phyloP scores from a whole-genome alignment of 371 early-diverging fungal species.

The Dentiscutata heterogama region DNA sequence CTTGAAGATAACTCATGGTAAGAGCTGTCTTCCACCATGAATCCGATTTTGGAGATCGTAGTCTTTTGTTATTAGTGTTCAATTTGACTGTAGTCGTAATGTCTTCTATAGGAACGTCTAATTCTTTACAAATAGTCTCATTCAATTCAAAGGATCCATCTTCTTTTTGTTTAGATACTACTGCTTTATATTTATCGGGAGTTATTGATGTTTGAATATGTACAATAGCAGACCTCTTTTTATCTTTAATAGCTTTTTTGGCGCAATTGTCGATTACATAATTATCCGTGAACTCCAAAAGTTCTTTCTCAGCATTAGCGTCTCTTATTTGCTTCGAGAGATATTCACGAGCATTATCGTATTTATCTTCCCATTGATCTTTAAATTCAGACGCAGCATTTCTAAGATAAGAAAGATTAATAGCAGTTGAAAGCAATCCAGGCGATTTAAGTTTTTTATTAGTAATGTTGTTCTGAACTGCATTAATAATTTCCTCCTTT shows the following conservation, averaged over 20 bases:
- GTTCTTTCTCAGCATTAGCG: slow-evolving; percentile 9
- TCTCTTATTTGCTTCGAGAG: slow-evolving; percentile 17
- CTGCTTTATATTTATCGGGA: not conserved
- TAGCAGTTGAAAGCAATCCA: not conserved
- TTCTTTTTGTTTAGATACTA: slow-evolving; percentile 5
- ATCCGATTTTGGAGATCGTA: not conserved
- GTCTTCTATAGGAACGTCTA: not conserved
- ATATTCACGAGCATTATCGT: slow-evolving; percentile 28
- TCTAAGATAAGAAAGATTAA: slow-evolving; percentile 25
- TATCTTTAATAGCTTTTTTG: slow-evolving; percentile 16
- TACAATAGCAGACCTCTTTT: slow-evolving; percentile 3
- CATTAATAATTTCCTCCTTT: not conserved
- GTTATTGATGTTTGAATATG: not conserved
- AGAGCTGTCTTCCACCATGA: not conserved
- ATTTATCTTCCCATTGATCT: slow-evolving; percentile 23
- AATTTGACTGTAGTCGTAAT: not conserved
- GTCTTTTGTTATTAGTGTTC: not conserved
- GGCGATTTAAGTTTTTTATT: slow-evolving; percentile 26
- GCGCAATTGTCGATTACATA: not conserved
- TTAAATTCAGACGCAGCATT: not conserved
- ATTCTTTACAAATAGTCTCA: not conserved
- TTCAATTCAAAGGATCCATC: slow-evolving; percentile 15
- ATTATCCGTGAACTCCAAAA: not conserved
- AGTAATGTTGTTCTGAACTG: not conserved
- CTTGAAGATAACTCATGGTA: slow-evolving; percentile 1